Base-by-base conservation (phyloP, 192 early-diverging fungal genomes). In the Mortierella alpina region DNA sequence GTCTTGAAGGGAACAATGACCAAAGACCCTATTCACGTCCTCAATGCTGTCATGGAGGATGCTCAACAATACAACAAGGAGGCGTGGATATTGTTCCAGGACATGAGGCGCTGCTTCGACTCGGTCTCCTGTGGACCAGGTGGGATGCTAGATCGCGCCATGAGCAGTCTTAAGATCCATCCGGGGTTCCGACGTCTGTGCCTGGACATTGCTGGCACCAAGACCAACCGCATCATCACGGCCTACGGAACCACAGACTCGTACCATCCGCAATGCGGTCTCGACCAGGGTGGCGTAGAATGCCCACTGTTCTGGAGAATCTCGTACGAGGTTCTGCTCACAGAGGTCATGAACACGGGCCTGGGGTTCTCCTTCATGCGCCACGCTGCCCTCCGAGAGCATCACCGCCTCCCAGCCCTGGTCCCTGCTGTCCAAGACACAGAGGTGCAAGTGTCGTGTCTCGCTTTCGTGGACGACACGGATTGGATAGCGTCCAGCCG, bases 251-350 rank as follows among this genome's bases (percentile, higher is more conserved):
- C 51, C n/a, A 75, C 73, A 6, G 66, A 75, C 1, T 53, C 52
- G 7, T 75, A 68, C 31, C 49, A 63, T 12, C 66, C 73, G 2
- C 49, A 55, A 8, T 68, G 73, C n/a, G 66, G 73, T 2, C 53
- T 75, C n/a, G 73, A 75, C 57, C 73, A 75, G 45, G 73, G 73
- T 11, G 65, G 73, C n/a, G 66, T 75, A 0, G 73, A 75, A 20
- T 68, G 60, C 13, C 73, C 73, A 40, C 53, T 75, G 2, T 17
- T 75, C 8, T 68, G 73, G 73, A 31, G 31, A 31, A 31, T 31
- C 31, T 31, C 31, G 31, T 31, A 31, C 31, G 31, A 31, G 31
- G 31, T 31, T 3, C 31, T 31, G 31, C 31, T 31, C 31, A 31
- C 31, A 31, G 31, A 31, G 31, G 31, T 31, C 31, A 31, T 31